Percentiles rank a stretch among this genome's conserved stretches.
Evolutionary conservation across 2,329 filamentous ascomycete genomes (phyloP).

Genomic region (Talaromyces sp.): DNA sequence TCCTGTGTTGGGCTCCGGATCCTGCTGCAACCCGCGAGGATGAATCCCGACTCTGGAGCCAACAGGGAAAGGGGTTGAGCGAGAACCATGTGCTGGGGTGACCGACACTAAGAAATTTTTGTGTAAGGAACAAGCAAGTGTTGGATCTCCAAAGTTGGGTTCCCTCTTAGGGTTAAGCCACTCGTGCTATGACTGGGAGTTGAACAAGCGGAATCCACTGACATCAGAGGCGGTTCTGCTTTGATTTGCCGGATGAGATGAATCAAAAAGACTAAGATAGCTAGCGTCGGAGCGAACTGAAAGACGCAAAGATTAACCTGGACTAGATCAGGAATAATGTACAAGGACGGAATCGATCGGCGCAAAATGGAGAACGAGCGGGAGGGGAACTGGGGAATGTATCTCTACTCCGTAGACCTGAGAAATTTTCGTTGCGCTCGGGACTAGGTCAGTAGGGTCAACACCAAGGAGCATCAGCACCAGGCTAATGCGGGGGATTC

Average conservation of each 20-base stretch:
- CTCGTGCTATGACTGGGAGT: neutral
- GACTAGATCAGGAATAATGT: neutral
- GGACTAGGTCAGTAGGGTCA: neutral
- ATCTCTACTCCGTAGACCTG: neutral
- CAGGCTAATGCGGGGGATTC: slow-evolving; percentile 13
- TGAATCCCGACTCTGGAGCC: neutral
- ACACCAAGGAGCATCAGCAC: neutral
- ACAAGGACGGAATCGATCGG: slow-evolving; percentile 12
- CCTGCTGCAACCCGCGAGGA: neutral
- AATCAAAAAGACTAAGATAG: neutral
- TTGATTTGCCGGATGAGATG: neutral
- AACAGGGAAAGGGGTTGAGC: neutral
- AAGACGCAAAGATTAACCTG: slow-evolving; percentile 12
- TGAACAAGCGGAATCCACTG: neutral
- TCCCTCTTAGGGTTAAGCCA: neutral
- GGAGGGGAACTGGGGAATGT: slow-evolving; percentile 13
- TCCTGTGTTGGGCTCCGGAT: neutral
- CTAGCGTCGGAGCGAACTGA: slow-evolving; percentile 14
- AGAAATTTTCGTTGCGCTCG: neutral
- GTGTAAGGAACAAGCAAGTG: slow-evolving; percentile 5
- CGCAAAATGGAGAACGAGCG: slow-evolving; percentile 8
- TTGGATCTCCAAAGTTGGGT: neutral
- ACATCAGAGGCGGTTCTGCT: neutral
- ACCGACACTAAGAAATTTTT: neutral
- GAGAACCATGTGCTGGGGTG: neutral